These are phyloP conservation scores for Crataegus laevigata DNA, from an alignment of 306 rosid species.

Conservation along the genomic window DNA sequence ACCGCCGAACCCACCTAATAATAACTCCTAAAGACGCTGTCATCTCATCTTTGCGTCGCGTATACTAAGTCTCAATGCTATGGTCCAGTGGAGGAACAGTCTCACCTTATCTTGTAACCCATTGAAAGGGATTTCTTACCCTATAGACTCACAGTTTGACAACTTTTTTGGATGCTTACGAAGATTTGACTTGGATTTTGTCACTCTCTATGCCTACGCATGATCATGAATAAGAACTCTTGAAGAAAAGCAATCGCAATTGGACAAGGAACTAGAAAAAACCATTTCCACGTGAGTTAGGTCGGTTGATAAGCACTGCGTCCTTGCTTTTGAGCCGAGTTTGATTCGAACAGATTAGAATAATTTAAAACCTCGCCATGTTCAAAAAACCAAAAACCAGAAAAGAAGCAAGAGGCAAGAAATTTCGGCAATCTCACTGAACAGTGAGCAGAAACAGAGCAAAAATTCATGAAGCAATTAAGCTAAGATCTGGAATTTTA, in stretches of 20 bases:
- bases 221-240: slow-evolving; percentile 20
- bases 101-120: background rate
- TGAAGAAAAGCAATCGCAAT: background rate
- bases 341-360: background rate
- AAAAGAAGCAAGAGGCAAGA: background rate
- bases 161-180: slow-evolving; percentile 27
- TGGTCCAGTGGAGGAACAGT: background rate
- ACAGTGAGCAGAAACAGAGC: background rate
- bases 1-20: no score
- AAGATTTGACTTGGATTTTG: slow-evolving; percentile 25
- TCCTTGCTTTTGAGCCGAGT: background rate
- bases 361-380: no score
- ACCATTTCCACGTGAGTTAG: background rate
- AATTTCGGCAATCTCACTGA: background rate
- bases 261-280: background rate
- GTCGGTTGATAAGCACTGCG: background rate
- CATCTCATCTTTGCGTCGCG: no score
- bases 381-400: background rate
- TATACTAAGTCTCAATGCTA: no score
- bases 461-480: background rate
- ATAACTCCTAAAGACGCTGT: no score
- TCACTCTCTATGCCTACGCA: slow-evolving; percentile 14
- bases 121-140: slow-evolving; percentile 24
- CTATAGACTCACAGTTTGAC: slow-evolving; percentile 17
- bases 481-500: background rate